Evolutionary conservation across 495 filamentous ascomycete species (phyloP), one percentile per base, ranked within the genome.

Genomic region (Aspergillus conjunctus): DNA sequence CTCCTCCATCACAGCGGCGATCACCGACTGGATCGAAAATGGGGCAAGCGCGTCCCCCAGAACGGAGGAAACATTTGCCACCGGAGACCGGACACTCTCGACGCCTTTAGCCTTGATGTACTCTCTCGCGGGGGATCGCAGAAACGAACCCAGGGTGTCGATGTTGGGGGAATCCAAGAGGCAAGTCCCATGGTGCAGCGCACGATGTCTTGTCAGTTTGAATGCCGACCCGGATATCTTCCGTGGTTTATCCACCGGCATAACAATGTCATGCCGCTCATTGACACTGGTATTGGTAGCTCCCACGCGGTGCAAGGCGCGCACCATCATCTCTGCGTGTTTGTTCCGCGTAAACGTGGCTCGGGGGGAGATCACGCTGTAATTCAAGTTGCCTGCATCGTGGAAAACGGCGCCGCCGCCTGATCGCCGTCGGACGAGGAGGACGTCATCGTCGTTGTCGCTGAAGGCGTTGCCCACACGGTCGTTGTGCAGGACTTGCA

Each of bases 401-500:
- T 98, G 94, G 68, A 91, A 97, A 34, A 98, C 94, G 9, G 94
- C 88, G 37, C 94, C 94, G 26, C 94, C 94, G 26, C 94, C 94
- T 20, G 87, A 91, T 43, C 93, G 81, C 15, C 94, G 84, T 7
- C 94, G 87, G 14, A 97, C 91, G 11, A 93, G 84, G 22, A 83
- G 70, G 32, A 88, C 77, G n/a, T 72, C 70, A 2, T 75, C 67
- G 51, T 66, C 67, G 51, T 66, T 70, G 52, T 71, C 55, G 39
- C 31, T 17, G 8, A 20, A 43, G n/a, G 60, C 66, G 51, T 61
- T 37, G 1, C 59, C 31, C n/a, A 60, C 54, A 21, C 71, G 72
- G 49, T 74, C 66, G 63, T 76, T 72, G 51, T 75, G 70, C 1
- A 92, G 74, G 9, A 81, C 76, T 18, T 76, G 75, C 8, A 96